Evolutionary conservation across 129 eudicot species (phyloP).

Genomic region (Apium graveolens): DNA sequence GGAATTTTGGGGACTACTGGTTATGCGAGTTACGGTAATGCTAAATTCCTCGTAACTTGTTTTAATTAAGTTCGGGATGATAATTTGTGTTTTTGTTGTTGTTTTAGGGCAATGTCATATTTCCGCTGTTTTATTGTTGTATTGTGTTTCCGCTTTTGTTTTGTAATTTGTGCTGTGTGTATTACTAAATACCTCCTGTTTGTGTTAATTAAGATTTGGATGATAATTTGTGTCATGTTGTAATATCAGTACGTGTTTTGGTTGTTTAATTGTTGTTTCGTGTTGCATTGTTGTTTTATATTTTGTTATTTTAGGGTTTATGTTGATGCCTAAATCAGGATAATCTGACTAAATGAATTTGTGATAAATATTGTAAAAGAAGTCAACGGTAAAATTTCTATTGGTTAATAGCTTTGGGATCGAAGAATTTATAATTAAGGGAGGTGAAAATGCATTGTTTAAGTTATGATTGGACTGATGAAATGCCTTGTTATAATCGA

Average conservation of each 20-base stretch:
- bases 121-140: not conserved
- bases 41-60: not conserved
- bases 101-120: too few species aligned
- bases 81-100: not conserved
- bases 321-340: too few species aligned
- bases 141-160: not conserved
- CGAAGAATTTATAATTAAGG: too few species aligned
- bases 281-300: too few species aligned
- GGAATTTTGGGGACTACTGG: slow-evolving; percentile 68
- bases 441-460: not conserved
- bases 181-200: not conserved
- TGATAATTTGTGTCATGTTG: not conserved
- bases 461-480: not conserved
- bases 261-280: too few species aligned
- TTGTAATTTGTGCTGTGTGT: slow-evolving; percentile 17
- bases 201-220: not conserved
- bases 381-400: not conserved
- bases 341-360: not conserved
- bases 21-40: slow-evolving; percentile 64
- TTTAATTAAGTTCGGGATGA: not conserved
- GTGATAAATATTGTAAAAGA: too few species aligned
- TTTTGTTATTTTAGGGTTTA: not conserved
- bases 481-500: not conserved
- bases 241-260: not conserved
- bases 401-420: not conserved